These are phyloP conservation scores for Middelhovenomyces tepae DNA, from an alignment of 805 yeast species.

Conservation along the genomic window DNA sequence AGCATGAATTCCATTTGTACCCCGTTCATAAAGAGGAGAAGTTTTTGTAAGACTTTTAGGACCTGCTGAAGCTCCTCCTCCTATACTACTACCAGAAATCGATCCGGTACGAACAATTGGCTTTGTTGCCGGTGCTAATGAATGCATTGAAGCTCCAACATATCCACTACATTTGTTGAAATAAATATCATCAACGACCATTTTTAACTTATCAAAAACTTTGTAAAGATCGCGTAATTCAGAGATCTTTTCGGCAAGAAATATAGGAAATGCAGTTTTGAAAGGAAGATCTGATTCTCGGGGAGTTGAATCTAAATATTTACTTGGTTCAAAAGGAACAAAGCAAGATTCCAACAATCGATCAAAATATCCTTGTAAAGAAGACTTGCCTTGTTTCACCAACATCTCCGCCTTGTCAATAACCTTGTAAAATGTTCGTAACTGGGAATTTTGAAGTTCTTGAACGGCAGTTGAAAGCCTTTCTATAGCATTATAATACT, in stretches of 20 bases:
- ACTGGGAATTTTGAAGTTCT: slow-evolving; percentile 19
- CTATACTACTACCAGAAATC: slow-evolving; percentile 7
- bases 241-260: slow-evolving; percentile 21
- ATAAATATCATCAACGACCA: slow-evolving; percentile 18
- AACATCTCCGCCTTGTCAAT: slow-evolving; percentile 48
- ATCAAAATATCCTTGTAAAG: slow-evolving; percentile 42
- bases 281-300: slow-evolving; percentile 33
- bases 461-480: slow-evolving; percentile 18
- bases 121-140: slow-evolving; percentile 10
- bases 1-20: slow-evolving; percentile 46
- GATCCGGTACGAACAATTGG: slow-evolving; percentile 6
- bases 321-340: slow-evolving; percentile 38
- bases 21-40: slow-evolving; percentile 52
- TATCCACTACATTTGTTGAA: too few relatives aligned
- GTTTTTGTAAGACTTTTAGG: slow-evolving; percentile 4
- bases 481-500: slow-evolving; percentile 18
- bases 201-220: slow-evolving; percentile 33
- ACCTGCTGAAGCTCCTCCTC: slow-evolving; percentile 1
- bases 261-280: slow-evolving; percentile 28
- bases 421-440: slow-evolving; percentile 50
- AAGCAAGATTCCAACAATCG: slow-evolving; percentile 34
- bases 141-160: slow-evolving; percentile 14
- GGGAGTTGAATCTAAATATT: slow-evolving; percentile 29
- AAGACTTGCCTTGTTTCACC: slow-evolving; percentile 48
- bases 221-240: slow-evolving; percentile 34